Percentiles rank a stretch among this genome's conserved stretches.
phyloP scores from a whole-genome alignment of 148 eudicot genomes.

The Fagopyrum tataricum region DNA sequence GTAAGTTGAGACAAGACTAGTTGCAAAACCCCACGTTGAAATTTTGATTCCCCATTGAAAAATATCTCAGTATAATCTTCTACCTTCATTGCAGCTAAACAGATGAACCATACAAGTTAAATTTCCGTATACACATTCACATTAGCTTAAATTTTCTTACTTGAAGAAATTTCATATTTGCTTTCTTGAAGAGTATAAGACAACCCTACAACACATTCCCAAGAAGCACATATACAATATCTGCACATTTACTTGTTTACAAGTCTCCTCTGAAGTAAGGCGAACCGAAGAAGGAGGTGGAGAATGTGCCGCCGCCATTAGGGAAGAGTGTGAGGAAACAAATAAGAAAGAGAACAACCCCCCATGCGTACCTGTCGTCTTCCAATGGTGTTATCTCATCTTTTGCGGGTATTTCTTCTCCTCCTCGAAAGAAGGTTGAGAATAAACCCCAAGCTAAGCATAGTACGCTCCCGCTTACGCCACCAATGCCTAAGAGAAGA shows the following conservation, averaged over 20 bases:
- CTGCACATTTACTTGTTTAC: constrained; percentile 21
- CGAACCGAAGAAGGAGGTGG: constrained; percentile 52
- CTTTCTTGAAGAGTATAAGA: background rate
- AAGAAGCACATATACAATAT: background rate
- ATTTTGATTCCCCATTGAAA: background rate
- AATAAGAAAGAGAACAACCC: constrained; percentile 58
- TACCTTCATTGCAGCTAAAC: too few species aligned
- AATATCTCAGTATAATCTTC: background rate
- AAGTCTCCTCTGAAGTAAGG: constrained; percentile 70
- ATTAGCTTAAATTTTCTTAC: background rate
- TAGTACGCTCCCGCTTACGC: constrained; percentile 77
- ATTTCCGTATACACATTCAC: background rate
- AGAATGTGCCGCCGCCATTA: constrained; percentile 79
- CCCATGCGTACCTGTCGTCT: constrained; percentile 81
- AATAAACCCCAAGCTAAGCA: constrained; percentile 93
- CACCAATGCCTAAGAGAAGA: constrained; percentile 71
- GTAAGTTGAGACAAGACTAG: too few species aligned
- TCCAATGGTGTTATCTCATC: constrained; percentile 86
- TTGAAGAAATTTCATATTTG: background rate
- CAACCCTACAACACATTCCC: background rate
- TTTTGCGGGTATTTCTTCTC: constrained; percentile 84
- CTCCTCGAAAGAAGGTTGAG: constrained; percentile 82
- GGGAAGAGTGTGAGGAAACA: constrained; percentile 93
- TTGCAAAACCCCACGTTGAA: too few species aligned
- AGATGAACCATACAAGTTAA: too few species aligned